These are phyloP conservation scores for Trichoderma pleuroti DNA, from an alignment of 2,329 filamentous ascomycete genomes.

Conservation along the genomic window DNA sequence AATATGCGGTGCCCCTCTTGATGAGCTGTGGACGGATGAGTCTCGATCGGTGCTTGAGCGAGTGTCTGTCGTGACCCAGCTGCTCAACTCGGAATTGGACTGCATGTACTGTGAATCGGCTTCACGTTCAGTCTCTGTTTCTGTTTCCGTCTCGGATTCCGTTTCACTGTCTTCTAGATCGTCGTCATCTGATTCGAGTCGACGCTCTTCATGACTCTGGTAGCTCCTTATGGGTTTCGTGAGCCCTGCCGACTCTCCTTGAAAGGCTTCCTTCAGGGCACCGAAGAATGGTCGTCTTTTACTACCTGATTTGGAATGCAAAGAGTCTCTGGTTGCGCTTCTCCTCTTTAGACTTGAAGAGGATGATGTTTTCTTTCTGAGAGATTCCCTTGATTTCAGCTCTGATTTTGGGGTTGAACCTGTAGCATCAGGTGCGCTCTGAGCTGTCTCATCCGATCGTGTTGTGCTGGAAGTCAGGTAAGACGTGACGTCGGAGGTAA, in stretches of 20 bases:
- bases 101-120: constrained; percentile 20
- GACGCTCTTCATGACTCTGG: constrained; percentile 45
- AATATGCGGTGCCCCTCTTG: constrained; percentile 28
- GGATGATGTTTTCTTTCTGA: constrained; percentile 30
- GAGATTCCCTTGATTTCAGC: background rate
- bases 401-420: constrained; percentile 12
- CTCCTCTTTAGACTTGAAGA: constrained; percentile 51
- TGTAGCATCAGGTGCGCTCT: background rate
- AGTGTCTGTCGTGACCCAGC: constrained; percentile 14
- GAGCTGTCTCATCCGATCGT: constrained; percentile 1
- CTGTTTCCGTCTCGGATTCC: background rate
- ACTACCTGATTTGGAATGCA: constrained; percentile 43
- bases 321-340: constrained; percentile 49
- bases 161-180: constrained; percentile 13
- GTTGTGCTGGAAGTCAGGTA: constrained; percentile 9
- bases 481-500: constrained; percentile 17
- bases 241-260: constrained; percentile 54
- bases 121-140: background rate
- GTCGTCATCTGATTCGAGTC: constrained; percentile 26
- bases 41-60: constrained; percentile 20
- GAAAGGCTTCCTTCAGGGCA: constrained; percentile 58
- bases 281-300: constrained; percentile 54
- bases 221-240: constrained; percentile 46
- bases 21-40: constrained; percentile 22
- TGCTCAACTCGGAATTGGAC: constrained; percentile 18